Evolutionary conservation across 2,329 filamentous ascomycete genomes (phyloP).

Genomic region (Sporothrix dimorphospora): DNA sequence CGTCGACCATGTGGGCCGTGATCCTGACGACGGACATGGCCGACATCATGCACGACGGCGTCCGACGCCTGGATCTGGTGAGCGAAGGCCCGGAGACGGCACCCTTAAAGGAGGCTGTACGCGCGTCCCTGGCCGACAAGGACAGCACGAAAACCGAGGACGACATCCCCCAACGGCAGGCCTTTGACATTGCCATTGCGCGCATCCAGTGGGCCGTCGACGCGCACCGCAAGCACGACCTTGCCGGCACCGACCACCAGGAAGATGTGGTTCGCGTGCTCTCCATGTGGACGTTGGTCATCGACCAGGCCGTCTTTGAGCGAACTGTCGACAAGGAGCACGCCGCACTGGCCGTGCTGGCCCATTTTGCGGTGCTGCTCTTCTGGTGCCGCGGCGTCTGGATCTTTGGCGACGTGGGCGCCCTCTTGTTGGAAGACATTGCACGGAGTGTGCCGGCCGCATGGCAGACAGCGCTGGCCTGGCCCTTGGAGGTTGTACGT

Average conservation of each 20-base stretch:
- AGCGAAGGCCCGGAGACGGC: neutral
- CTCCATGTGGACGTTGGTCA: neutral
- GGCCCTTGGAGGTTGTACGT: neutral
- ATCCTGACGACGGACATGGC: neutral
- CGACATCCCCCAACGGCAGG: neutral
- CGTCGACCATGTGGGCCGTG: neutral
- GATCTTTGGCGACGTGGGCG: neutral
- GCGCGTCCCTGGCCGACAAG: neutral
- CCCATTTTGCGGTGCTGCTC: neutral
- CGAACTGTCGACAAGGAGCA: neutral
- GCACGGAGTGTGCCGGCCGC: neutral
- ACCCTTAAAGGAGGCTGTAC: neutral
- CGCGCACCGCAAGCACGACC: neutral
- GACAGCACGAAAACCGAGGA: neutral
- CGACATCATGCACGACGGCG: neutral
- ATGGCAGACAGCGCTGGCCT: neutral
- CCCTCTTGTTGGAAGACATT: neutral
- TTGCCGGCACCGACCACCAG: neutral
- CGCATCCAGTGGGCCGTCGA: conserved; percentile 8
- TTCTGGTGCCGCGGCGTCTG: conserved; percentile 4
- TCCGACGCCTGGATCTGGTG: neutral
- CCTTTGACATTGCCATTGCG: neutral
- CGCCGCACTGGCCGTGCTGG: neutral
- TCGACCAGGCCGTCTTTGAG: neutral
- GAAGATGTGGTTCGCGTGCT: neutral